These are phyloP conservation scores for Cordyceps javanica DNA, from an alignment of 2,329 filamentous ascomycete genomes.

Conservation along the genomic window DNA sequence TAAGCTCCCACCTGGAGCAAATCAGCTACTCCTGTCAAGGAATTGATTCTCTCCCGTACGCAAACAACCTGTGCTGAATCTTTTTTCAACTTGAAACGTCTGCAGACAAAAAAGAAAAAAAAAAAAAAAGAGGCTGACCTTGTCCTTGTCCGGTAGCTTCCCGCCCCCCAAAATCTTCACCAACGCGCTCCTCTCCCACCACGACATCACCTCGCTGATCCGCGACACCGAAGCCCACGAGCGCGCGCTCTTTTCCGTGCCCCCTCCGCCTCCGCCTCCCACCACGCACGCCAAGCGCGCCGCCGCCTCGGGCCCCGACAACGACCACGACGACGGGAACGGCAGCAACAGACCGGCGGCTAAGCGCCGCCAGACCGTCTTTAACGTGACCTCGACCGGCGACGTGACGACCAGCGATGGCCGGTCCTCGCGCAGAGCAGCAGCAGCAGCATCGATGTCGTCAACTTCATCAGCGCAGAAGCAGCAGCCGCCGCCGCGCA, in stretches of 20 bases:
- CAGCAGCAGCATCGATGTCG: too few species aligned
- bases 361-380: constrained; percentile 55
- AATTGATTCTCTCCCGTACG: constrained; percentile 68
- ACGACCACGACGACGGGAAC: not conserved
- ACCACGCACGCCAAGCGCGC: constrained; percentile 28
- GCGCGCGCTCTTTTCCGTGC: constrained; percentile 88
- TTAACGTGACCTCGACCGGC: constrained; percentile 54
- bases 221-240: constrained; percentile 94
- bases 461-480: constrained; percentile 31
- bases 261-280: constrained; percentile 48
- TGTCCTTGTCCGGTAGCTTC: constrained; percentile 52
- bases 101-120: not conserved
- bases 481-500: constrained; percentile 44
- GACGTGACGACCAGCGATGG: constrained; percentile 56
- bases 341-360: constrained; percentile 19
- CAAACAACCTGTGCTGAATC: too few species aligned
- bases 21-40: constrained; percentile 70
- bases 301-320: constrained; percentile 34
- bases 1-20: constrained; percentile 68
- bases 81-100: too few species aligned
- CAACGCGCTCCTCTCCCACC: constrained; percentile 78
- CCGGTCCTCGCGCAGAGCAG: too few species aligned
- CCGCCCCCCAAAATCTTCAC: constrained; percentile 91
- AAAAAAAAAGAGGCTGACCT: not conserved
- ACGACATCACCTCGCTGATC: constrained; percentile 91